Base-by-base conservation (phyloP, 805 yeast genomes). In the Yueomyces sinensis region DNA sequence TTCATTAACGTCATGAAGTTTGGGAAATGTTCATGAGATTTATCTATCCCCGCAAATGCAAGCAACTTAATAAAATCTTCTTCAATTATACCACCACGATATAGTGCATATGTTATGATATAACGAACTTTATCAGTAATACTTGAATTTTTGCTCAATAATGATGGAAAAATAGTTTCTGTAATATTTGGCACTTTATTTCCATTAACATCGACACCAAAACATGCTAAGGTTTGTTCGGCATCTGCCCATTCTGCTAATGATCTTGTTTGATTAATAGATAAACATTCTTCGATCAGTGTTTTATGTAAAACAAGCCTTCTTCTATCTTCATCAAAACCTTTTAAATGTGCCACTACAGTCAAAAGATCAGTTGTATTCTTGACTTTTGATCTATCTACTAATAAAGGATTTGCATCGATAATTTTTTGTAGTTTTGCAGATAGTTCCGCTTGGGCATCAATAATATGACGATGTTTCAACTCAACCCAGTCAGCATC, bases 171-270 rank as follows among this genome's bases (percentile, higher is more conserved):
- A 37, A 86, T 58, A 25, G 70, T 72, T 34, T 74, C 80, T 23
- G 80, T 75, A 17, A 82, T 58, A 34, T 68, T 65, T 44, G 71
- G 71, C 31, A 68, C 67, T 43, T 70, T 70, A 19, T 67, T 68
- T 3, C 89, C 86, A 42, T 82, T 81, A 32, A 75, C 63, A 37
- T 74, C 76, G 3, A 69, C 54, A 17, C 94, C 94, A 30, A 73
- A 72, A 4, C 84, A 82, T 4, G 80, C 72, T 42, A 86, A 66
- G 15, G 76, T 71, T 58, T 87, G 95, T 57, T 91, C 97, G 38
- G 86, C 67, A 42, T 82, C 91, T 1, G 94, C 83, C 15, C 82
- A 64, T 39, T 74, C 83, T 7, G 79, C 74, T 42, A 84, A 58
- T 41, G 70, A 66, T 40, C 74, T 63, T 20, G 63, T 65, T 33